Conservation (phyloP, 2,329 filamentous ascomycete genomes). For the Coniochaeta sp. region DNA sequence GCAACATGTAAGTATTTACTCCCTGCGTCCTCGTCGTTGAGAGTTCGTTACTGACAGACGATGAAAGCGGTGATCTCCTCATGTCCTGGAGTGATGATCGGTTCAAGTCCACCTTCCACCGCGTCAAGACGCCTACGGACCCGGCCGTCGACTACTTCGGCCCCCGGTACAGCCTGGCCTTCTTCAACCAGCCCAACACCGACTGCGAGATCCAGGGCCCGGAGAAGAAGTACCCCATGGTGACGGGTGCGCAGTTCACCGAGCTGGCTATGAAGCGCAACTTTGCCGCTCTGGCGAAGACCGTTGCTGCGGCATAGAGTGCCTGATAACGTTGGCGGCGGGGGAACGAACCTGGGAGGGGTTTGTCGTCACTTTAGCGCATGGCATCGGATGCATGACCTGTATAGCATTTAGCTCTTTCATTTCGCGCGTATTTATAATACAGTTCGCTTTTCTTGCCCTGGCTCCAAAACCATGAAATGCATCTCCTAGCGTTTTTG, state of each 20-base stretch:
- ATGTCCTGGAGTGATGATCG: conserved; percentile 63
- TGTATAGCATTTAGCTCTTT: conserved; percentile 6
- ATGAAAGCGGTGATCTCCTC: conserved; percentile 48
- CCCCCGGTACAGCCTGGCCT: conserved; percentile 57
- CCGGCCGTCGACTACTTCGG: conserved; percentile 46
- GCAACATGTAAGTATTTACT: conserved; percentile 42
- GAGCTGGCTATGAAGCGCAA: conserved; percentile 14
- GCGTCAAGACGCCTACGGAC: conserved; percentile 54
- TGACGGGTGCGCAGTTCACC: conserved; percentile 56
- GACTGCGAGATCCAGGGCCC: conserved; percentile 54
- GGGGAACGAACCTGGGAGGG: neutral
- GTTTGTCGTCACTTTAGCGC: neutral
- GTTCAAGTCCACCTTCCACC: conserved; percentile 60
- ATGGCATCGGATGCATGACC: neutral
- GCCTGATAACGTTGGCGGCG: neutral
- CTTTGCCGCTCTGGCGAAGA: conserved; percentile 13
- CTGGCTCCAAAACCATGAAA: conserved; percentile 3
- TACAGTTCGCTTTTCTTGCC: conserved; percentile 4
- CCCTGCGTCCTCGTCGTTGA: neutral
- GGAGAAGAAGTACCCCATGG: conserved; percentile 51
- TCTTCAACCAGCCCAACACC: conserved; percentile 57
- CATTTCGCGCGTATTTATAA: neutral
- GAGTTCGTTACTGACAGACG: neutral
- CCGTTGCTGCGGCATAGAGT: neutral
- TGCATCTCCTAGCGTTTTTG: neutral